Evolutionary conservation across 2,329 filamentous ascomycete species (phyloP), one percentile per base, ranked within the genome.

Genomic region (Pestalotiopsis sp.): DNA sequence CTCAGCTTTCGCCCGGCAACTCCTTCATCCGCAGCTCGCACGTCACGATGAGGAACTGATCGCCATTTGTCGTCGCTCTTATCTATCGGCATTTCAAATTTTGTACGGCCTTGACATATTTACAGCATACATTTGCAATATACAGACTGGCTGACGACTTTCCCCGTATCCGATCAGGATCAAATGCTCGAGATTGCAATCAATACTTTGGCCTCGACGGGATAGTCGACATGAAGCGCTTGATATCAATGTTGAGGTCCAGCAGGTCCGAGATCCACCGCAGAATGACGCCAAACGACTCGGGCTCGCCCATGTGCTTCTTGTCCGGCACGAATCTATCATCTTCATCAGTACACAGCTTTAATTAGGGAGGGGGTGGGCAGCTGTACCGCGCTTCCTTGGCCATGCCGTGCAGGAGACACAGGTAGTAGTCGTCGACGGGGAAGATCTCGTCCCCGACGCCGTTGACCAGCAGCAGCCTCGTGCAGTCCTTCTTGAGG

Each of bases 361-460:
- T 27, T 4, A 52, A 27, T 23, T 9, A 45, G 13, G 4, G 38
- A 36, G 4, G 7, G 25, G 17, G 41, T 72, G 73, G 61, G 23
- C 23, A 23, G 23, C 23, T 3, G 23, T 69, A 78, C 76, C 75
- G 73, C 52, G 80, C 86, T 73, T 86, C 82, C 77, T 90, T 90
- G 1, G 85, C 83, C 23, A 78, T 74, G 0, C 86, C 87, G 74
- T 86, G 83, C 72, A 84, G 80, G 61, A 89, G 72, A 31, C 85
- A 85, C 56, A 89, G 75, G 71, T 87, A 86, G 68, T 87, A 86
- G 72, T 90, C 88, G 72, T 90, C 88, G 60, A 90, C 86, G 0
- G 88, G 88, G 76, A 90, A 90, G 62, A 90, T 89, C 79, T 89
- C 87, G 73, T 90, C 88, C 38, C 86, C 82, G 1, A 83, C 85